Base-by-base conservation (phyloP, 176 grass and related monocot species). In the Musa acuminata region DNA sequence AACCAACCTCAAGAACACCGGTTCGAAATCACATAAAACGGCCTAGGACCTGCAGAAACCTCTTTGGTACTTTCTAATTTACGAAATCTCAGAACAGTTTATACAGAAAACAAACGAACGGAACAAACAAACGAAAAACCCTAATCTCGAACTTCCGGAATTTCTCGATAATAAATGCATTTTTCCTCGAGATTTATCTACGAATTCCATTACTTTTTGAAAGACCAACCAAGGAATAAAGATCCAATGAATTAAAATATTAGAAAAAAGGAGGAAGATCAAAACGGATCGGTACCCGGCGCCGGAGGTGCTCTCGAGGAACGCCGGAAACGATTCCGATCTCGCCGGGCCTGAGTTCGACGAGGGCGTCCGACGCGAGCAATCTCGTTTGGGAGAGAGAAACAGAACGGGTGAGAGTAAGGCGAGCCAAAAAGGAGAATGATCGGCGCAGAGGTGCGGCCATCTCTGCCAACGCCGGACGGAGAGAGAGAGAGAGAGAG, bases 241-340 rank as follows among this genome's bases (percentile, higher is more conserved):
- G 53, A 55, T 57, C 13, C 12, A 26, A 35, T 3, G 2, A 53
- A 17, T 2, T 14, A 24, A 14, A 8, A 1, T 73, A 2, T 27
- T 26, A 78, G 1, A 43, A 1, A 10, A 54, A 12, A 10, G 3
- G 3, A 14, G 1, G 22, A 64, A 2, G 4, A 21, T 8, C 17
- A 16, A 53, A 13, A 9, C 53, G 24, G 58, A 50, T 11, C 12
- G 70, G 71, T 82, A 94, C 95, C 81, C 73, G 91, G 66, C 91
- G 88, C 26, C 52, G 81, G 80, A 99, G 95, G 55, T 94, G 95
- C 78, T 99, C 88, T 51, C 87, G 75, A 65, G 95, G 91, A 69
- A 99, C 89, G 14, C 95, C 91, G n/a, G 88, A 87, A 65, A 99
- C 91, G 80, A 91, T 87, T 81, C 95, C 95, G 80, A 99, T 82